A percentile compares a stretch with the other conserved stretches of the same genome.
These are phyloP conservation scores for Tilletia walkeri DNA, from an alignment of 1,284 basidiomycete species.

Conservation along the genomic window DNA sequence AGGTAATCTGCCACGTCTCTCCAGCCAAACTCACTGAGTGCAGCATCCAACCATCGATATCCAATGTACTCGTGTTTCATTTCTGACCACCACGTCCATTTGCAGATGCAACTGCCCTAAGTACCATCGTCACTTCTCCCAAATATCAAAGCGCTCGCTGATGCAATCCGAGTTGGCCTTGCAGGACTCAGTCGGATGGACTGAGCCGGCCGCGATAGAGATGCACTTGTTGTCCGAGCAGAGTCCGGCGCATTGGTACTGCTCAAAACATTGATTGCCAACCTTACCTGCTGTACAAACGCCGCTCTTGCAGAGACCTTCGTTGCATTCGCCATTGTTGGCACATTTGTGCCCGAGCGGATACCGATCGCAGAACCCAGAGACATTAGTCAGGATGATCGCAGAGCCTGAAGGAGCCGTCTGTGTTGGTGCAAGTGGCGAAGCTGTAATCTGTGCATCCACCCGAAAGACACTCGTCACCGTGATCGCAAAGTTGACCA, in stretches of 20 bases:
- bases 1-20: no score
- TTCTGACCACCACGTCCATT: no score
- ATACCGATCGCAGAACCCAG: neutral
- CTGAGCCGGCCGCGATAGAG: neutral
- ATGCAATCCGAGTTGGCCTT: neutral
- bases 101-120: no score
- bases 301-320: neutral
- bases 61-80: no score
- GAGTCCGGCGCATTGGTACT: neutral
- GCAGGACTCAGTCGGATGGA: neutral
- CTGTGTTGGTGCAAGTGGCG: neutral
- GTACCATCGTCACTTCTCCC: no score
- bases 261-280: neutral
- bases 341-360: neutral
- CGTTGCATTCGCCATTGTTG: neutral
- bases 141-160: no score
- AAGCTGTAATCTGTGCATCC: no score
- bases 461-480: no score
- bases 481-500: no score
- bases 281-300: neutral
- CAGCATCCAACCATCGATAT: no score
- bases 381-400: neutral
- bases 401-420: neutral
- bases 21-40: no score
- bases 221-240: constrained; percentile 2